Conservation (phyloP, 345 rosid species). For the Dovyalis caffra region DNA sequence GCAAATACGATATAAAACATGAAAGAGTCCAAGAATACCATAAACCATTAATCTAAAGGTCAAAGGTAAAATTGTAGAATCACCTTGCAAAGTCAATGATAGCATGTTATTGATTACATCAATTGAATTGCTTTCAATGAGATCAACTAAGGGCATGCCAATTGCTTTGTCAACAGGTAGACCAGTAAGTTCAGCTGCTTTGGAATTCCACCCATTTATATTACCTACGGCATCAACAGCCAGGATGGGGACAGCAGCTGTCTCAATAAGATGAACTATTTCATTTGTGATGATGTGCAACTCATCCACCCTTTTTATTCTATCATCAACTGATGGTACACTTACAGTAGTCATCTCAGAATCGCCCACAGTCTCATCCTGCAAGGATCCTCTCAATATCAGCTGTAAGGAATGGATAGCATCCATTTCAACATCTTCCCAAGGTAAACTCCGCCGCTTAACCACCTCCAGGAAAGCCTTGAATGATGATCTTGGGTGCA, state of each 20-base stretch:
- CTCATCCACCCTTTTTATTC: slow-evolving; percentile 74
- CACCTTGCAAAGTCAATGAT: slow-evolving; percentile 76
- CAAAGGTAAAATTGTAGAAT: too few relatives aligned
- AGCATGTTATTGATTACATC: slow-evolving; percentile 62
- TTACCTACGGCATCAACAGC: slow-evolving; percentile 84
- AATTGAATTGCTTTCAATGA: slow-evolving; percentile 76
- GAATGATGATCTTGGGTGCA: slow-evolving; percentile 97
- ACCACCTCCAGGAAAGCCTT: slow-evolving; percentile 92
- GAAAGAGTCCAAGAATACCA: too few relatives aligned
- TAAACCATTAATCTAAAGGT: too few relatives aligned
- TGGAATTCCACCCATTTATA: slow-evolving; percentile 92
- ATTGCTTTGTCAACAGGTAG: slow-evolving; percentile 79
- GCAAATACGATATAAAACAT: too few relatives aligned
- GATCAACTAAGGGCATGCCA: slow-evolving; percentile 73
- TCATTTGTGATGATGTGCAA: slow-evolving; percentile 91
- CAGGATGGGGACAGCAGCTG: slow-evolving; percentile 85
- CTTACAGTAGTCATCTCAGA: slow-evolving; percentile 49
- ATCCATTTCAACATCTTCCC: slow-evolving; percentile 97
- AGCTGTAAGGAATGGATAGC: slow-evolving; percentile 96
- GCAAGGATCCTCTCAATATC: slow-evolving; percentile 73
- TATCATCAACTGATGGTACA: slow-evolving; percentile 77
- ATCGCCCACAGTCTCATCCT: slow-evolving; percentile 52
- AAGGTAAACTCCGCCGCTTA: slow-evolving; percentile 77
- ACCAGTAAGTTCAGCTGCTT: slow-evolving; percentile 80
- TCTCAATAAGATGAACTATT: slow-evolving; percentile 92